These are phyloP conservation scores for Funneliformis caledonium DNA, from an alignment of 371 early-diverging fungal genomes.

Conservation along the genomic window DNA sequence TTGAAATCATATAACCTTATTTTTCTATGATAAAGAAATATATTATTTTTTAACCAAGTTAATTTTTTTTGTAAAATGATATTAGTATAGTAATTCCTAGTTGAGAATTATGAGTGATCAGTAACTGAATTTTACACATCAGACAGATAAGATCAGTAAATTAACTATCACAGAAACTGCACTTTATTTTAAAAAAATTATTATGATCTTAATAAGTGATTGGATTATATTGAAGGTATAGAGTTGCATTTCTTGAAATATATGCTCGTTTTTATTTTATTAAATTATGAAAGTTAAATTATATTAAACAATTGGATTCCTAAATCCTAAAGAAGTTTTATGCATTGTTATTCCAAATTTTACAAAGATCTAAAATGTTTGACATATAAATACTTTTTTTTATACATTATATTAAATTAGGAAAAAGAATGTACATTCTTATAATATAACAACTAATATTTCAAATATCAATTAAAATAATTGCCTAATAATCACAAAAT, in stretches of 20 bases:
- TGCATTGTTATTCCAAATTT: neutral
- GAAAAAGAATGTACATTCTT: too few relatives aligned
- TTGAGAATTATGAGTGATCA: neutral
- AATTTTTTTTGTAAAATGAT: neutral
- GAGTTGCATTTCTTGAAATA: neutral
- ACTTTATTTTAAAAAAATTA: too few relatives aligned
- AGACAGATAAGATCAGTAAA: neutral
- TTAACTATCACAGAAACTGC: neutral
- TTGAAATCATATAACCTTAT: neutral
- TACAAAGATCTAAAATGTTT: neutral
- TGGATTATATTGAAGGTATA: neutral
- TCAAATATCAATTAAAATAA: too few relatives aligned
- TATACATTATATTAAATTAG: neutral
- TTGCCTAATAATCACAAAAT: too few relatives aligned
- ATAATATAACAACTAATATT: too few relatives aligned
- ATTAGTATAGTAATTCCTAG: constrained; percentile 7
- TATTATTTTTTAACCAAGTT: too few relatives aligned
- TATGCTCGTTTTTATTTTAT: neutral
- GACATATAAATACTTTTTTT: neutral
- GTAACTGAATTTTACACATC: neutral
- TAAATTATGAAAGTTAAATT: neutral
- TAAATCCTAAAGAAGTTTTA: neutral
- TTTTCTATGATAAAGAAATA: neutral
- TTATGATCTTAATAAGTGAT: neutral
- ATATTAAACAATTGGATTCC: neutral